Evolutionary conservation across 202 grass and related monocot genomes (phyloP), one percentile per base, ranked within the genome.

Genomic region (Setaria italica): DNA sequence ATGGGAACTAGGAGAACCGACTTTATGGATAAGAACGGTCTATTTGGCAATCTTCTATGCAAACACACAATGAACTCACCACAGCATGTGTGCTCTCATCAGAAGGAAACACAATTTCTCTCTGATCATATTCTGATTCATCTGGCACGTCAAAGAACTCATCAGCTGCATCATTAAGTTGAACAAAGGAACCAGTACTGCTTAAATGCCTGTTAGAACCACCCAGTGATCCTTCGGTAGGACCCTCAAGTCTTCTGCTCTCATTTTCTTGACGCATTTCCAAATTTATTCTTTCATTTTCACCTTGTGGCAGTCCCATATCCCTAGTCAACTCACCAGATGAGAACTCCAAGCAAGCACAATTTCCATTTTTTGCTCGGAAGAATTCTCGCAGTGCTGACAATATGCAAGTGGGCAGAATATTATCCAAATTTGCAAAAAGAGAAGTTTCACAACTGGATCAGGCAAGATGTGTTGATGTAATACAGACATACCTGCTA

Each of bases 61-160:
- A 73, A 87, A 87, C 72, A 70, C 42, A 85, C 9, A 76, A 37
- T 73, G 46, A 87, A 88, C 89, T 80, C 75, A 90, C 88, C 72
- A 50, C 51, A 73, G 67, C 62, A 83, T 95, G 88, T 10, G 78
- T 67, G 67, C 78, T 88, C 86, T 91, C 90, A 64, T 92, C 88
- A 59, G 92, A 99, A 83, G 88, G 68, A 94, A 92, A 92, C 67
- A 80, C 63, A 60, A 51, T 74, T 66, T 99, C 93, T 70, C 84
- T 82, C 67, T 91, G 89, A 74, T 95, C 92, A 88, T 91, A 96
- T 85, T 96, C 94, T 76, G 93, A 90, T 91, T 99, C 97, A 60
- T 99, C 94, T 65, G 89, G 92, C 37, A 99, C 89, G 77, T 99
- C 97, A 87, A 99, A 99, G 81, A 99, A 99, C 86, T 95, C 96